Evolutionary conservation across 305 asterid genomes (phyloP).

Genomic region (Solanum hybrid): DNA sequence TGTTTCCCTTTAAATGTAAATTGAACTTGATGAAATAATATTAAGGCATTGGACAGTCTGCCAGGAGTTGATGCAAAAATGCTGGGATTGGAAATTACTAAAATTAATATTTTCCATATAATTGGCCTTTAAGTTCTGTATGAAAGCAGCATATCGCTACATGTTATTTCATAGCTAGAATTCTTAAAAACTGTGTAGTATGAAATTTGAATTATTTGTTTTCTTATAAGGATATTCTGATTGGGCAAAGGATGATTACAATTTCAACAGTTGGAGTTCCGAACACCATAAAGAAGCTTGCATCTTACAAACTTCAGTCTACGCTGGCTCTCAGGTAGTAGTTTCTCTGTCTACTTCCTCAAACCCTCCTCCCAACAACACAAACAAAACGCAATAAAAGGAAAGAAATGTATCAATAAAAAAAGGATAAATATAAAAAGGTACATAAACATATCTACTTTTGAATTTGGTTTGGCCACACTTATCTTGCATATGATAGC

Average conservation of each 20-base stretch:
- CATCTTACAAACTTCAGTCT: constrained; percentile 92
- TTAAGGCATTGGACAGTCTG: neutral
- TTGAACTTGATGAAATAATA: neutral
- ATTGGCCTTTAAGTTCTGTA: neutral
- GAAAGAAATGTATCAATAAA: neutral
- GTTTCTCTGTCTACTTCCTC: neutral
- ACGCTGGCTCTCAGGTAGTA: constrained; percentile 85
- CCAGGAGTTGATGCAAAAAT: neutral
- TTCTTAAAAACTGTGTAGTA: neutral
- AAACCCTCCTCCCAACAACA: neutral
- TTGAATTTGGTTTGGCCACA: neutral
- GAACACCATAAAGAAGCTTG: constrained; percentile 75
- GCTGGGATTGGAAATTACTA: neutral
- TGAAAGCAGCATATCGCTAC: neutral
- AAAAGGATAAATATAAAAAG: neutral
- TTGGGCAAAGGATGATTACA: constrained; percentile 98
- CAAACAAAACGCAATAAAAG: neutral
- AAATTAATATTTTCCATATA: neutral
- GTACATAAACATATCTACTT: neutral
- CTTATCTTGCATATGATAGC: neutral
- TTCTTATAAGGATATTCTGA: constrained; percentile 60
- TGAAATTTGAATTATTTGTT: neutral
- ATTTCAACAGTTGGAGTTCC: constrained; percentile 98
- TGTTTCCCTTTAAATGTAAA: neutral
- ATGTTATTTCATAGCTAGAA: neutral